phyloP scores from a whole-genome alignment of 306 rosid genomes.

The Casuarina equisetifolia region DNA sequence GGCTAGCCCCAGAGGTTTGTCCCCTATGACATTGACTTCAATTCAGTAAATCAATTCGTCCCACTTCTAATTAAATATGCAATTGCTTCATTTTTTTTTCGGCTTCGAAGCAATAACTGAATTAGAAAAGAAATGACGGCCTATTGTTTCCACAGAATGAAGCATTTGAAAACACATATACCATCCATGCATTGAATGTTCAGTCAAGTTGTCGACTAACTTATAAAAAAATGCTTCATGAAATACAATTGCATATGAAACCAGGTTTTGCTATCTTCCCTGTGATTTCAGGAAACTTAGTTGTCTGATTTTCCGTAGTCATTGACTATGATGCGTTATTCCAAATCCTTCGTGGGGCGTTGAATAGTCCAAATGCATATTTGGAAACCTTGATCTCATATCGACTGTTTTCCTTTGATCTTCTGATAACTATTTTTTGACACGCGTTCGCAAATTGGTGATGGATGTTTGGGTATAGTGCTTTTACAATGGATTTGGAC shows the following conservation, averaged over 20 bases:
- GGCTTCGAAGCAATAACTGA: not conserved
- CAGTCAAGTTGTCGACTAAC: no score
- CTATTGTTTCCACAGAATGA: no score
- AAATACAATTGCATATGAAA: not conserved
- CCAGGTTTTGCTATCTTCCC: not conserved
- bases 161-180: no score
- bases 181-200: no score
- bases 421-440: not conserved
- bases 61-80: not conserved
- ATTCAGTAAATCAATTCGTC: constrained; percentile 10
- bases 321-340: not conserved
- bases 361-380: not conserved
- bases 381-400: not conserved
- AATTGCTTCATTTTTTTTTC: not conserved
- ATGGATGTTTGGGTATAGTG: not conserved
- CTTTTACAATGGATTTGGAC: not conserved
- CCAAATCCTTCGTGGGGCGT: not conserved
- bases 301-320: not conserved
- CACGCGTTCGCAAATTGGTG: not conserved
- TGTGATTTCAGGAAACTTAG: constrained; percentile 1
- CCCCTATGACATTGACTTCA: constrained; percentile 28
- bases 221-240: no score
- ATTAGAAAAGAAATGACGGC: not conserved
- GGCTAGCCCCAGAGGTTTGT: constrained; percentile 99
- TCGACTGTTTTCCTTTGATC: not conserved